Conservation (phyloP, 306 rosid genomes). For the Bauhinia variegata region DNA sequence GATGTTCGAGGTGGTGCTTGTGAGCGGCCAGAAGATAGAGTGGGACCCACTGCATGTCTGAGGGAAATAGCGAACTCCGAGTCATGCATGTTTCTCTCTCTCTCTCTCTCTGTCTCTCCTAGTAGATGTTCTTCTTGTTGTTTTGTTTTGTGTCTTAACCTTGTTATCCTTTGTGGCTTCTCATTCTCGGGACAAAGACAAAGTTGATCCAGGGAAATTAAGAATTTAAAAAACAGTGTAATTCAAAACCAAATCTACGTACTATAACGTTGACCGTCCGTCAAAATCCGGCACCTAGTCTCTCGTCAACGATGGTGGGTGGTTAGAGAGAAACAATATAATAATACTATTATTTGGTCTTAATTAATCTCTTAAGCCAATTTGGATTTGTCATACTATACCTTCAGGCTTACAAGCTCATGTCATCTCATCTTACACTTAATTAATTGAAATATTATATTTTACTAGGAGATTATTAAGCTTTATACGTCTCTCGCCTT, state of each 20-base stretch:
- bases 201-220: background rate
- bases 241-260: constrained; percentile 10
- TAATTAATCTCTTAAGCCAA: background rate
- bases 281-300: constrained; percentile 33
- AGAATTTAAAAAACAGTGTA: background rate
- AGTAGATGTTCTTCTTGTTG: constrained; percentile 36
- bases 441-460: too few relatives aligned
- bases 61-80: constrained; percentile 38
- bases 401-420: too few relatives aligned
- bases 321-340: background rate
- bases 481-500: background rate
- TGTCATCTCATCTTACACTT: too few relatives aligned
- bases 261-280: constrained; percentile 38
- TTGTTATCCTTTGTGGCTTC: constrained; percentile 41
- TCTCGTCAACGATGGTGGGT: constrained; percentile 25
- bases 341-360: background rate
- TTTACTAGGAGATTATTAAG: background rate
- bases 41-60: constrained; percentile 56
- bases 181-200: constrained; percentile 13
- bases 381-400: too few relatives aligned
- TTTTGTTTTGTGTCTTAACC: constrained; percentile 43
- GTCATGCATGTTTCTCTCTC: constrained; percentile 57
- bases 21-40: constrained; percentile 1
- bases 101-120: too few relatives aligned
- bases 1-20: background rate